phyloP scores from a whole-genome alignment of 495 filamentous ascomycete genomes.

The Massariosphaeria phaeospora region DNA sequence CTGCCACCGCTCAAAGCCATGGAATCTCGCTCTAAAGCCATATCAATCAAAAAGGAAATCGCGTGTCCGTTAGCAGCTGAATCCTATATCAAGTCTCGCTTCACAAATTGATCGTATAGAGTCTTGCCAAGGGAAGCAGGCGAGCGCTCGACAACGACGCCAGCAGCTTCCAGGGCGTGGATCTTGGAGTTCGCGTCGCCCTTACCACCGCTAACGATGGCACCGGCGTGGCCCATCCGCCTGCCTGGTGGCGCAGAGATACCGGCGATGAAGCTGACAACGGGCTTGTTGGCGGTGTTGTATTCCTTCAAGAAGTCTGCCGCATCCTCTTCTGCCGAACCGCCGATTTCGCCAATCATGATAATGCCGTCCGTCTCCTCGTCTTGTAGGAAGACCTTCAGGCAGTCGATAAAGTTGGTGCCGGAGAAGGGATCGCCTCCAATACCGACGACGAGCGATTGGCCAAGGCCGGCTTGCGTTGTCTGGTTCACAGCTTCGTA shows the following conservation, averaged over 20 bases:
- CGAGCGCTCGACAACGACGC: conserved; percentile 93
- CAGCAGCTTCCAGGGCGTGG: conserved; percentile 81
- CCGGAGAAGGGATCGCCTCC: conserved; percentile 98
- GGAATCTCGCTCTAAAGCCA: conserved; percentile 15
- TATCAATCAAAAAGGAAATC: conserved; percentile 2
- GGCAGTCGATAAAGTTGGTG: conserved; percentile 99
- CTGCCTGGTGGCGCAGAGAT: conserved; percentile 94
- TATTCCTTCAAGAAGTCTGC: conserved; percentile 89
- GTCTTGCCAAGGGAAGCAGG: conserved; percentile 88
- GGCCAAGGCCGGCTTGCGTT: conserved; percentile 89
- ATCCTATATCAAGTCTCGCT: conserved; percentile 81
- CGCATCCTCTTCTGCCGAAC: conserved; percentile 94
- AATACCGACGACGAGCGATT: conserved; percentile 97
- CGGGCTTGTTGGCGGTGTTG: conserved; percentile 90
- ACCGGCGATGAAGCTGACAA: conserved; percentile 96
- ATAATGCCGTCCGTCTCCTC: conserved; percentile 98
- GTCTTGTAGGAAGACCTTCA: conserved; percentile 93
- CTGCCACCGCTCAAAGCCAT: too few species aligned
- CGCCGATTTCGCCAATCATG: conserved; percentile 99
- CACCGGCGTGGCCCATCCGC: conserved; percentile 97
- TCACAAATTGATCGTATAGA: conserved; percentile 89
- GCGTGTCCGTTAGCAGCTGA: not conserved
- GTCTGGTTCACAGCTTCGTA: conserved; percentile 99
- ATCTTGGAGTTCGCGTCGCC: conserved; percentile 98
- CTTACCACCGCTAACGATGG: conserved; percentile 96